phyloP scores from a whole-genome alignment of 805 yeast genomes.

The Pichia eremophila region DNA sequence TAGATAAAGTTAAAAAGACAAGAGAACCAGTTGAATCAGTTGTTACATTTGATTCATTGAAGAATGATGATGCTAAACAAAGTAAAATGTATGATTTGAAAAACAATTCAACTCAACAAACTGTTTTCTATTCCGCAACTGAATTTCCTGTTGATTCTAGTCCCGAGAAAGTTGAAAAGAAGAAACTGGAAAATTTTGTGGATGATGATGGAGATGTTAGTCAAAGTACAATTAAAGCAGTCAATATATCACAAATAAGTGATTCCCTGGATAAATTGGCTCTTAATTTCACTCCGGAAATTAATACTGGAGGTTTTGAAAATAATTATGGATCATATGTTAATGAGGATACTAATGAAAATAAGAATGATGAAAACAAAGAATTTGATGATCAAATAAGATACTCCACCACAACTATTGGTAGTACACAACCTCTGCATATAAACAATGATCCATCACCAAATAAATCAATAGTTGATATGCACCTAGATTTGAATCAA shows the following conservation, averaged over 20 bases:
- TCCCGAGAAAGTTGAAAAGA: not conserved
- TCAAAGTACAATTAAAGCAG: not conserved
- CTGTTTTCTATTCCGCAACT: constrained; percentile 31
- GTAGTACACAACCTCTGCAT: not conserved
- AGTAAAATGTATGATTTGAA: constrained; percentile 16
- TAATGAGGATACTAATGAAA: not conserved
- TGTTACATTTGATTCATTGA: constrained; percentile 7
- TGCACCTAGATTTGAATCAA: not conserved
- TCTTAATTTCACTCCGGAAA: not conserved
- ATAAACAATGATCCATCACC: not conserved
- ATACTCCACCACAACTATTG: not conserved
- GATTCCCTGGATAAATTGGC: constrained; percentile 5
- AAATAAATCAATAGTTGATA: constrained; percentile 1
- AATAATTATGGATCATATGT: constrained; percentile 6
- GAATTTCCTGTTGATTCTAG: constrained; percentile 19
- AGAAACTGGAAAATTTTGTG: not conserved
- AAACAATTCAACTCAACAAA: constrained; percentile 21
- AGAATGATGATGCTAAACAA: constrained; percentile 9
- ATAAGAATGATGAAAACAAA: not conserved
- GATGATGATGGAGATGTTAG: not conserved
- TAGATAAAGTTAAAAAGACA: not conserved
- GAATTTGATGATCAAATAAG: not conserved
- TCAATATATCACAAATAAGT: not conserved
- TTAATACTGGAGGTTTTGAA: not conserved
- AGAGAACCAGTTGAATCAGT: constrained; percentile 4